These are phyloP conservation scores for Isochrysis galbana DNA, from an alignment of 78 protist species.

Conservation along the genomic window DNA sequence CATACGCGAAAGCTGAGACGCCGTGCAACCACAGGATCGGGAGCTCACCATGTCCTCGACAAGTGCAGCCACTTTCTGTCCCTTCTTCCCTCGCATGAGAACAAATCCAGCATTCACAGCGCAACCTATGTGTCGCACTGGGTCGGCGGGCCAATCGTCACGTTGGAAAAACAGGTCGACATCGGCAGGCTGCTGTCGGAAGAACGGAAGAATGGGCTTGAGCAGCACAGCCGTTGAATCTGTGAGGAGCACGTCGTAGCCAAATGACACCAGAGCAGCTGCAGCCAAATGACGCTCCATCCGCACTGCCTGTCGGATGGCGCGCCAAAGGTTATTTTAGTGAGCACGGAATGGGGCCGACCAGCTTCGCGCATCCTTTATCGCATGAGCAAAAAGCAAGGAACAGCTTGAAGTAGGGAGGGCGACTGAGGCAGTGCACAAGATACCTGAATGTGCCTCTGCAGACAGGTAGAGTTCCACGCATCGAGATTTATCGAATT, in stretches of 20 bases:
- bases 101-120: background rate
- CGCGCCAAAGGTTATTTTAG: no score
- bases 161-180: background rate
- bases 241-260: background rate
- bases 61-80: background rate
- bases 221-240: background rate
- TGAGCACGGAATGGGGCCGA: no score
- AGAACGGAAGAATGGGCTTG: background rate
- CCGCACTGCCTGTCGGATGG: conserved; percentile 13
- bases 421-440: no score
- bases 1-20: no score
- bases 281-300: background rate
- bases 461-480: background rate
- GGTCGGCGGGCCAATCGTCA: background rate
- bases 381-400: no score
- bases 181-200: background rate
- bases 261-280: background rate
- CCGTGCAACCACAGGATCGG: no score
- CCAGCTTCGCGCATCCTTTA: no score
- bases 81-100: background rate
- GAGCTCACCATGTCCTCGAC: no score
- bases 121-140: background rate
- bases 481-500: background rate
- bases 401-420: no score
- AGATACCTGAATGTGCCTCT: background rate